Conservation (phyloP, 1,284 basidiomycete genomes). For the Vanrija sp. region DNA sequence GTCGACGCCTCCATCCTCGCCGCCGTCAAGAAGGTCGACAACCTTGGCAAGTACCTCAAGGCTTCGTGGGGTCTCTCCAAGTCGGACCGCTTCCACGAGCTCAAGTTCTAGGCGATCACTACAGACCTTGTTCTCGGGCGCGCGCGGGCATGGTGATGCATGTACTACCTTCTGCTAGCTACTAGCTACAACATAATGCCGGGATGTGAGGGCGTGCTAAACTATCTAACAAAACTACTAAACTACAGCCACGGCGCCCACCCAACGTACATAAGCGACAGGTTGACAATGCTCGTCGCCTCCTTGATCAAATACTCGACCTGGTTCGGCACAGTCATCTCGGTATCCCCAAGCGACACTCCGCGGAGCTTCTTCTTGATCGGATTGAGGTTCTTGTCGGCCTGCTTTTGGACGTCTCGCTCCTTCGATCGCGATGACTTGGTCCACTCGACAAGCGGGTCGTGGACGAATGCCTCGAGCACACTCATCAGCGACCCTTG, state of each 20-base stretch:
- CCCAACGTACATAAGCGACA: slow-evolving; percentile 61
- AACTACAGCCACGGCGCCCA: slow-evolving; percentile 73
- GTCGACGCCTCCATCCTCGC: slow-evolving; percentile 81
- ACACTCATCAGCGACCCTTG: slow-evolving; percentile 94
- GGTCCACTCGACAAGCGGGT: slow-evolving; percentile 95
- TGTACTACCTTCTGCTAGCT: slow-evolving; percentile 22
- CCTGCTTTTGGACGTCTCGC: slow-evolving; percentile 56
- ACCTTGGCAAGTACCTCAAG: slow-evolving; percentile 90
- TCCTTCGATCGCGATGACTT: slow-evolving; percentile 54
- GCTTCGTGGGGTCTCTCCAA: slow-evolving; percentile 92
- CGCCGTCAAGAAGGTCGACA: slow-evolving; percentile 87
- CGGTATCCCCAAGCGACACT: slow-evolving; percentile 53
- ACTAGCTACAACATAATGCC: background rate
- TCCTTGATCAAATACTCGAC: slow-evolving; percentile 87
- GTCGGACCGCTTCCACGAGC: slow-evolving; percentile 58
- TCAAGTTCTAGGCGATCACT: slow-evolving; percentile 46
- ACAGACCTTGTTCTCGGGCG: slow-evolving; percentile 5
- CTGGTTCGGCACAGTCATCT: slow-evolving; percentile 68
- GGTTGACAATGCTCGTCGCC: slow-evolving; percentile 66
- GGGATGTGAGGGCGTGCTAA: background rate
- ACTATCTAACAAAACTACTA: slow-evolving; percentile 1
- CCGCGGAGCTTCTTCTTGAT: slow-evolving; percentile 83
- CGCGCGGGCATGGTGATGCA: slow-evolving; percentile 21
- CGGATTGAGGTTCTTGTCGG: slow-evolving; percentile 67
- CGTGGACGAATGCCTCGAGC: slow-evolving; percentile 94